Percentiles rank a stretch among this genome's conserved stretches.
These are phyloP conservation scores for Cutaneotrichosporon cavernicola DNA, from an alignment of 1,284 basidiomycete genomes.

Conservation along the genomic window DNA sequence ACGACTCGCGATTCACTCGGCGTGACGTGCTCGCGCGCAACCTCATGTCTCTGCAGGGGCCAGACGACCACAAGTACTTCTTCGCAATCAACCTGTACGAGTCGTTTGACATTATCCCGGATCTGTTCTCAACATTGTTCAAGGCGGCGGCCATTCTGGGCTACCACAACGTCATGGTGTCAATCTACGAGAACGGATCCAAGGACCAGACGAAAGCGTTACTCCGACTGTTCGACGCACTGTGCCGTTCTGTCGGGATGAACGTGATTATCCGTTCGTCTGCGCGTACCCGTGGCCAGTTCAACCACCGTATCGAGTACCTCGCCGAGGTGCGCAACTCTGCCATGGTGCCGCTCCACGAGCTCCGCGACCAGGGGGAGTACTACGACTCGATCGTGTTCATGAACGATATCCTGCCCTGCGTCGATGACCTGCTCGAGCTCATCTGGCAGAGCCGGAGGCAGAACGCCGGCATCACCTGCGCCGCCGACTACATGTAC, in stretches of 20 bases:
- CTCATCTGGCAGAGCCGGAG: conserved; percentile 87
- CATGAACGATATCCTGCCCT: conserved; percentile 97
- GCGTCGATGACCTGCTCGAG: conserved; percentile 90
- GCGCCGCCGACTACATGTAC: conserved; percentile 96
- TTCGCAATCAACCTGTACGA: conserved; percentile 98
- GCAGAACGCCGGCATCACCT: conserved; percentile 94
- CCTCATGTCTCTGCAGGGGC: conserved; percentile 37
- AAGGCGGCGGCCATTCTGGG: conserved; percentile 82
- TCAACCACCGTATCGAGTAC: conserved; percentile 97
- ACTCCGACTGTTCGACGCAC: conserved; percentile 84
- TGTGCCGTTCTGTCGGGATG: conserved; percentile 81
- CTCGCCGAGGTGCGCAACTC: conserved; percentile 94
- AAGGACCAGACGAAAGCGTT: conserved; percentile 94
- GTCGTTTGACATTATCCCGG: conserved; percentile 95
- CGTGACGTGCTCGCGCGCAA: conserved; percentile 54
- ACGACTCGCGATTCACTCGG: conserved; percentile 20
- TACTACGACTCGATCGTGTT: conserved; percentile 92
- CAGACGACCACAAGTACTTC: conserved; percentile 81
- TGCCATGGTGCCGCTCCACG: conserved; percentile 87
- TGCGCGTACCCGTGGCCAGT: conserved; percentile 85
- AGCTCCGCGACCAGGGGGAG: conserved; percentile 82
- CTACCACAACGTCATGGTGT: conserved; percentile 93
- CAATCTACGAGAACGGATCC: conserved; percentile 96
- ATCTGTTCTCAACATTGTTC: conserved; percentile 93
- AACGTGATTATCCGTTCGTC: conserved; percentile 86